These are phyloP conservation scores for Rosa rugosa DNA, from an alignment of 306 rosid genomes.

Conservation along the genomic window DNA sequence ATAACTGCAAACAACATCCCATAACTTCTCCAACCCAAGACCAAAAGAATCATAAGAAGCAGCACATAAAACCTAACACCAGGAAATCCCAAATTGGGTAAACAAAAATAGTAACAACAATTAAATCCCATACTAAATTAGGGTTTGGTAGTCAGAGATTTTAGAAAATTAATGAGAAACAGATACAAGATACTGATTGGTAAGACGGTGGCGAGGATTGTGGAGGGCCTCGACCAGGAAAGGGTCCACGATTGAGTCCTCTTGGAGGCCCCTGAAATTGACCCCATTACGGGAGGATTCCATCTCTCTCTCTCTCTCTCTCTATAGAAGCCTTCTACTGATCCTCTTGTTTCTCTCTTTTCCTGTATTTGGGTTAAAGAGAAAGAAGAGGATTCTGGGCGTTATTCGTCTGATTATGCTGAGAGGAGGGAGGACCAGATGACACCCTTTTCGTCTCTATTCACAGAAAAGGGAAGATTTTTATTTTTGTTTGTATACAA, in stretches of 20 bases:
- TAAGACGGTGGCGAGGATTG: slow-evolving; percentile 89
- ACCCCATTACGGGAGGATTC: slow-evolving; percentile 46
- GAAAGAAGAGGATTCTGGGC: slow-evolving; percentile 21
- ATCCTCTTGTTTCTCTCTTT: slow-evolving; percentile 20
- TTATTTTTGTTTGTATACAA: too few relatives aligned
- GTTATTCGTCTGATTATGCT: slow-evolving; percentile 29
- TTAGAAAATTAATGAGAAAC: neutral
- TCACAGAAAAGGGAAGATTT: too few relatives aligned
- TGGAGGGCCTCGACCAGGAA: slow-evolving; percentile 91
- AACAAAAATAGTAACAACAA: too few relatives aligned
- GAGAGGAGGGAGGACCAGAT: slow-evolving; percentile 7
- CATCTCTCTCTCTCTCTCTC: slow-evolving; percentile 39
- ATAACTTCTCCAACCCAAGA: neutral
- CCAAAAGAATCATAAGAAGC: neutral
- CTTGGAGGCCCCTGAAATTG: slow-evolving; percentile 34
- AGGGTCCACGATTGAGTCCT: slow-evolving; percentile 85
- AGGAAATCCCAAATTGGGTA: too few relatives aligned
- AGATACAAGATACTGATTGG: slow-evolving; percentile 43
- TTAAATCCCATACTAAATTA: too few relatives aligned
- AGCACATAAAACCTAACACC: too few relatives aligned
- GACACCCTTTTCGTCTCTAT: slow-evolving; percentile 20
- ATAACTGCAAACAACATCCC: neutral
- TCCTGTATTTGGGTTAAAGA: slow-evolving; percentile 27
- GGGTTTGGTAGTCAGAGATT: too few relatives aligned
- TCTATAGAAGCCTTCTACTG: neutral